phyloP scores from a whole-genome alignment of 2,329 filamentous ascomycete genomes.

The Camillea tinctor region DNA sequence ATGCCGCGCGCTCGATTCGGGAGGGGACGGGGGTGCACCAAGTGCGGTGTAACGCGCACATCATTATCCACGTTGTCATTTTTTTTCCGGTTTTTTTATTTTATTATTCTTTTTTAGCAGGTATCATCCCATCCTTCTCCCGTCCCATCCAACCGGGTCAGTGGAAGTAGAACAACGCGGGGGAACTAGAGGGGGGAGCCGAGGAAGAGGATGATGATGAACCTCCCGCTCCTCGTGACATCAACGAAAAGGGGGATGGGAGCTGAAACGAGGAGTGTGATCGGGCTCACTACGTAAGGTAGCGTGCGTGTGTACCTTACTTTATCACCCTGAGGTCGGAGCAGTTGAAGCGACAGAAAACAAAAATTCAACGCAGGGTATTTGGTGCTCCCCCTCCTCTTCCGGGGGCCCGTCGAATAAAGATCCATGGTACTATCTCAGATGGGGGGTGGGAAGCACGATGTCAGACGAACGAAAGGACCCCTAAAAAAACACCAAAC shows the following conservation, averaged over 20 bases:
- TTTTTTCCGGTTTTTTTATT: background rate
- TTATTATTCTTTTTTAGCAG: background rate
- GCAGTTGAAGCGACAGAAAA: too few relatives aligned
- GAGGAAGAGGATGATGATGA: too few relatives aligned
- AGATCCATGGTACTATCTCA: too few relatives aligned
- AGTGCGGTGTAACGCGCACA: background rate
- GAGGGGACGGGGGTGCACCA: too few relatives aligned
- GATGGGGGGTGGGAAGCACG: background rate
- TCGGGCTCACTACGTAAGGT: too few relatives aligned
- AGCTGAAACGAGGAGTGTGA: background rate
- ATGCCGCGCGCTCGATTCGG: background rate
- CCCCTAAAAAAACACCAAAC: background rate
- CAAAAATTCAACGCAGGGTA: too few relatives aligned
- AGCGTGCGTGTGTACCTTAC: too few relatives aligned
- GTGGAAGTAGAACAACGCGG: background rate
- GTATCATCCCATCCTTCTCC: background rate
- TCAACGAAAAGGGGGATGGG: background rate
- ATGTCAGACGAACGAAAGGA: background rate
- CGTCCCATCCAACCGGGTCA: background rate
- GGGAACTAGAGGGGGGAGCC: too few relatives aligned
- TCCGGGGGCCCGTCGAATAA: too few relatives aligned
- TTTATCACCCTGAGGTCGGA: too few relatives aligned
- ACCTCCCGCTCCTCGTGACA: background rate
- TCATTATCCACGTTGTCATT: background rate
- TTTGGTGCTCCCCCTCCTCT: too few relatives aligned